Evolutionary conservation across 2,329 filamentous ascomycete genomes (phyloP).

Genomic region (Epichloe bromicola): DNA sequence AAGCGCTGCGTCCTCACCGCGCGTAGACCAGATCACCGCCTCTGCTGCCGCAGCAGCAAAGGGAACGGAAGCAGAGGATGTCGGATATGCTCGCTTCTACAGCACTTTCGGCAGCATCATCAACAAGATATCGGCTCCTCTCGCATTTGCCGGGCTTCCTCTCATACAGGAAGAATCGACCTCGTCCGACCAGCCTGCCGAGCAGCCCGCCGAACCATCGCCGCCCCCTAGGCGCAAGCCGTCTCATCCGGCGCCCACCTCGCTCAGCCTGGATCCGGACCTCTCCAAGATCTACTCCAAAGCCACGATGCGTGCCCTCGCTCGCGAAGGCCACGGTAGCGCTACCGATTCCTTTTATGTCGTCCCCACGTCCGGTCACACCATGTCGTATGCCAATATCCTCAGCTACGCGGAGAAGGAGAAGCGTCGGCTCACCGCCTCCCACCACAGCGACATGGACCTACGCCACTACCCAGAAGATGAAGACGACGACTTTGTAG

Average conservation of each 20-base stretch:
- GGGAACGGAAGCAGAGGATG: slow-evolving; percentile 38
- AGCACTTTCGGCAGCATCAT: slow-evolving; percentile 81
- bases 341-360: slow-evolving; percentile 80
- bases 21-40: slow-evolving; percentile 11
- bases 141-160: slow-evolving; percentile 87
- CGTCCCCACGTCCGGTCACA: slow-evolving; percentile 82
- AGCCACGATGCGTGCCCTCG: slow-evolving; percentile 68
- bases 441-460: slow-evolving; percentile 34
- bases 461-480: slow-evolving; percentile 30
- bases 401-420: slow-evolving; percentile 57
- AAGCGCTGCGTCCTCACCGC: slow-evolving; percentile 11
- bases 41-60: slow-evolving; percentile 7
- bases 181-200: slow-evolving; percentile 8
- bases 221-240: slow-evolving; percentile 23
- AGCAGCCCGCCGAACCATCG: slow-evolving; percentile 22
- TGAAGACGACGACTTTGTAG: slow-evolving; percentile 77
- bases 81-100: slow-evolving; percentile 84
- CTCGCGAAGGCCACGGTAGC: slow-evolving; percentile 48
- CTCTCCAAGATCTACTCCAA: slow-evolving; percentile 73
- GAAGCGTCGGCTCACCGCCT: slow-evolving; percentile 44
- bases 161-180: slow-evolving; percentile 43
- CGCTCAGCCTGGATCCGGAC: slow-evolving; percentile 48
- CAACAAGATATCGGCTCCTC: slow-evolving; percentile 74
- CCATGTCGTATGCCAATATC: slow-evolving; percentile 86
- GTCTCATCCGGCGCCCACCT: slow-evolving; percentile 11